Evolutionary conservation across 352 stramenopile species (phyloP).

Genomic region (Phytophthora sp.): DNA sequence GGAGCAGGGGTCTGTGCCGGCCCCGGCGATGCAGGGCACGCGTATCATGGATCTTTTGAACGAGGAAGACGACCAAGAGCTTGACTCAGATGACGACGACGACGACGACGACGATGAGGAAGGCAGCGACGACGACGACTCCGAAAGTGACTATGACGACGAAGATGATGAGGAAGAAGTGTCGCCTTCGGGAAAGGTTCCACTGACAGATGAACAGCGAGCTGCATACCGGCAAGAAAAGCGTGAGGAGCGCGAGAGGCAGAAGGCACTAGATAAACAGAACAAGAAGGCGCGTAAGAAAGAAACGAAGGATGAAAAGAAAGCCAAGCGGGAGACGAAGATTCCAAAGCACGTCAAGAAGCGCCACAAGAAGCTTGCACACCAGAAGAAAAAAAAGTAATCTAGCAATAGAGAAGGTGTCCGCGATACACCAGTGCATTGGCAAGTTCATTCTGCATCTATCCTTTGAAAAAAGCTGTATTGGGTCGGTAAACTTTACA

Average conservation of each 20-base stretch:
- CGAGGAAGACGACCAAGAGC: constrained; percentile 54
- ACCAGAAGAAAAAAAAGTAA: constrained; percentile 78
- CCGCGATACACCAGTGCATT: too few relatives aligned
- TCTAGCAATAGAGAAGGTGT: constrained; percentile 15
- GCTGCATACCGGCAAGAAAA: constrained; percentile 87
- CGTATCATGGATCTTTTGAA: constrained; percentile 82
- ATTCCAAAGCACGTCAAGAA: constrained; percentile 99
- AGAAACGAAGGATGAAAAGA: constrained; percentile 93
- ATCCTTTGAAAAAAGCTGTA: too few relatives aligned
- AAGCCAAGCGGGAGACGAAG: constrained; percentile 95
- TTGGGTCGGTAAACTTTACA: too few relatives aligned
- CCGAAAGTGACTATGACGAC: constrained; percentile 40
- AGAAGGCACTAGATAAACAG: constrained; percentile 58
- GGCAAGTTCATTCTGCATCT: too few relatives aligned
- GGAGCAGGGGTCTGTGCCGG: constrained; percentile 22
- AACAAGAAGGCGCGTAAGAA: constrained; percentile 97
- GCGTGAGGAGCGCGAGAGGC: constrained; percentile 65
- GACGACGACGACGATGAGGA: constrained; percentile 53
- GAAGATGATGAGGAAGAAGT: constrained; percentile 25
- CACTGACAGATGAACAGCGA: constrained; percentile 84
- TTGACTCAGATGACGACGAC: constrained; percentile 66
- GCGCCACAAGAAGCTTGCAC: constrained; percentile 95
- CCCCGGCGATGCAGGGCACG: constrained; percentile 35
- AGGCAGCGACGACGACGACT: constrained; percentile 33
- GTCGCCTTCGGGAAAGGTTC: constrained; percentile 19